Conservation (phyloP, 192 early-diverging fungal species). For the Coemansia sp. region DNA sequence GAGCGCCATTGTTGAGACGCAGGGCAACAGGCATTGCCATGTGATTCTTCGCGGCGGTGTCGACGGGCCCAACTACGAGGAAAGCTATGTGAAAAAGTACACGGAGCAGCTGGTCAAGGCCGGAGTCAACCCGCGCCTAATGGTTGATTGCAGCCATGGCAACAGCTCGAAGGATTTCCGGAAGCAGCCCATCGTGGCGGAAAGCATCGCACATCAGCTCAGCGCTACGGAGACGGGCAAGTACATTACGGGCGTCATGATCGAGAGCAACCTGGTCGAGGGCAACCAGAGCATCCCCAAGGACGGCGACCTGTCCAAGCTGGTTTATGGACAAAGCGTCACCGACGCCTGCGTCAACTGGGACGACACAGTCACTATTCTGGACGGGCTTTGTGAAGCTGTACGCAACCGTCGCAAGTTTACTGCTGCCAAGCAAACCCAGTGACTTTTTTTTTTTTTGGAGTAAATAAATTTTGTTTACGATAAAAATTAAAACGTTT, state of each 20-base stretch:
- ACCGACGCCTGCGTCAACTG: conserved; percentile 94
- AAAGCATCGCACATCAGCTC: conserved; percentile 63
- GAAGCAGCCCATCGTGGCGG: conserved; percentile 79
- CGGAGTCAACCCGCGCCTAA: conserved; percentile 61
- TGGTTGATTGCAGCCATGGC: conserved; percentile 97
- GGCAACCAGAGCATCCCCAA: conserved; percentile 77
- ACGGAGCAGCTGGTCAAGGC: conserved; percentile 61
- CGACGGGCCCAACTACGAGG: conserved; percentile 87
- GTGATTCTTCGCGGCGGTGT: conserved; percentile 89
- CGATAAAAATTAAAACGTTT: conserved; percentile 5
- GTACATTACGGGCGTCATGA: conserved; percentile 91
- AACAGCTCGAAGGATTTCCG: conserved; percentile 86
- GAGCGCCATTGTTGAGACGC: conserved; percentile 76
- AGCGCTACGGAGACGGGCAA: conserved; percentile 63
- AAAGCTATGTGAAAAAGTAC: conserved; percentile 61
- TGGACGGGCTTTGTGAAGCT: conserved; percentile 71
- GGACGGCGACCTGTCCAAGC: conserved; percentile 64
- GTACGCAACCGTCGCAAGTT: conserved; percentile 65
- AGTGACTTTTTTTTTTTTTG: conserved; percentile 3
- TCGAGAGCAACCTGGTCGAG: conserved; percentile 89
- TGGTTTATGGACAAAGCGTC: conserved; percentile 84
- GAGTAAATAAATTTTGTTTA: conserved; percentile 13
- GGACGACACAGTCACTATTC: conserved; percentile 79
- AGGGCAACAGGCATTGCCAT: conserved; percentile 91
- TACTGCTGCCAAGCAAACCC: conserved; percentile 16